A percentile compares a stretch with the other conserved stretches of the same genome.
These are phyloP conservation scores for Rosa lucieae DNA, from an alignment of 306 rosid species.

Conservation along the genomic window DNA sequence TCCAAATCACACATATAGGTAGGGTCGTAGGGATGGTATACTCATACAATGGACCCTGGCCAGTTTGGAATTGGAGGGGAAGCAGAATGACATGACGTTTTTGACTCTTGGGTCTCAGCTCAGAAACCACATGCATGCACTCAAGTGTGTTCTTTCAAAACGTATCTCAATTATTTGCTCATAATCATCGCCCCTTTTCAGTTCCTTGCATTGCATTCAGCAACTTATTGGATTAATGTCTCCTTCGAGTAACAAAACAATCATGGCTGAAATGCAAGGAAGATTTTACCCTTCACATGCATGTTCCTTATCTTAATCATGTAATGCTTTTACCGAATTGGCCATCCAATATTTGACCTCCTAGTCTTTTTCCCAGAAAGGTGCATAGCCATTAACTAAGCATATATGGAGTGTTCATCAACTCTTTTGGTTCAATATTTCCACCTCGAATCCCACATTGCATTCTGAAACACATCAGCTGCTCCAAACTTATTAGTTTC, in stretches of 20 bases:
- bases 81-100: not conserved
- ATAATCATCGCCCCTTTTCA: not conserved
- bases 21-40: not conserved
- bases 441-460: not conserved
- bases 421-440: not conserved
- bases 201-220: conserved; percentile 15
- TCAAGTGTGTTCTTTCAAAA: not conserved
- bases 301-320: not conserved
- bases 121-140: conserved; percentile 18
- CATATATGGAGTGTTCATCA: not conserved
- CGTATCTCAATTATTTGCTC: not conserved
- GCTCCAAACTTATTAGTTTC: not conserved
- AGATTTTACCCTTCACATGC: conserved; percentile 6
- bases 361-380: not conserved
- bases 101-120: not conserved
- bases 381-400: not conserved
- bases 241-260: conserved; percentile 10
- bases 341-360: no score
- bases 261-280: not conserved
- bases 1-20: not conserved
- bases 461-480: not conserved
- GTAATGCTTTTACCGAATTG: not conserved
- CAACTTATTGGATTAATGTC: not conserved
- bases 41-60: not conserved
- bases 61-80: not conserved